A percentile compares a stretch with the other conserved stretches of the same genome.
phyloP scores from a whole-genome alignment of 139 green algal genomes.

The Closterium sp. region DNA sequence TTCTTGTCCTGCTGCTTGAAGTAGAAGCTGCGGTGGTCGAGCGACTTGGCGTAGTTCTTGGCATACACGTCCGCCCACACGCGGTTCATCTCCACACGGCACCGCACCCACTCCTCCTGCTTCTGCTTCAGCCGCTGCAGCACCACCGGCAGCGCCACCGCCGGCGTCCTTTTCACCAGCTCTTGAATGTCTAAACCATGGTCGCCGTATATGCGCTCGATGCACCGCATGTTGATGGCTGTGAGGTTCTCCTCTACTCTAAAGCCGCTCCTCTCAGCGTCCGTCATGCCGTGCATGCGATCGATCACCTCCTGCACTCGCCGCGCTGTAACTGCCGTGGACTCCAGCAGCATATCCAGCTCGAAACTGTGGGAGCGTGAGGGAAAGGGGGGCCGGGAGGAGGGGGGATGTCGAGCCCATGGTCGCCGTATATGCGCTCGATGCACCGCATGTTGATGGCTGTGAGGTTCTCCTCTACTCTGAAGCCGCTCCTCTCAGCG shows the following conservation, averaged over 20 bases:
- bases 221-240: constrained; percentile 55
- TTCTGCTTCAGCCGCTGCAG: constrained; percentile 88
- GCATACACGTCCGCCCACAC: constrained; percentile 88
- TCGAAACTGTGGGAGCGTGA: constrained; percentile 67
- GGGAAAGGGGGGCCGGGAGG: neutral
- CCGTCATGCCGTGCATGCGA: constrained; percentile 58
- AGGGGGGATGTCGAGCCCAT: constrained; percentile 26
- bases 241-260: neutral
- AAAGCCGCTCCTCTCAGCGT: constrained; percentile 63
- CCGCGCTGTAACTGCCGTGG: constrained; percentile 58
- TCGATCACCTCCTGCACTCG: constrained; percentile 63
- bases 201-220: constrained; percentile 86
- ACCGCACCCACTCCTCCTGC: constrained; percentile 80
- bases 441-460: constrained; percentile 63
- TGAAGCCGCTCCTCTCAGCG: constrained; percentile 58
- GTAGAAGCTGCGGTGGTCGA: constrained; percentile 98
- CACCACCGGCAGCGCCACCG: constrained; percentile 81
- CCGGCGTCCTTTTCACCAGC: constrained; percentile 83
- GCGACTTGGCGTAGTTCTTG: constrained; percentile 95
- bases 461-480: constrained; percentile 10
- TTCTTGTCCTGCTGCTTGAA: constrained; percentile 99
- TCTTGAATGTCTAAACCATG: constrained; percentile 66
- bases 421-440: constrained; percentile 81
- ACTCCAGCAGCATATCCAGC: constrained; percentile 94
- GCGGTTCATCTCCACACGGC: constrained; percentile 60